phyloP scores from a whole-genome alignment of 2,329 filamentous ascomycete species.

The Xylariaceae sp. region DNA sequence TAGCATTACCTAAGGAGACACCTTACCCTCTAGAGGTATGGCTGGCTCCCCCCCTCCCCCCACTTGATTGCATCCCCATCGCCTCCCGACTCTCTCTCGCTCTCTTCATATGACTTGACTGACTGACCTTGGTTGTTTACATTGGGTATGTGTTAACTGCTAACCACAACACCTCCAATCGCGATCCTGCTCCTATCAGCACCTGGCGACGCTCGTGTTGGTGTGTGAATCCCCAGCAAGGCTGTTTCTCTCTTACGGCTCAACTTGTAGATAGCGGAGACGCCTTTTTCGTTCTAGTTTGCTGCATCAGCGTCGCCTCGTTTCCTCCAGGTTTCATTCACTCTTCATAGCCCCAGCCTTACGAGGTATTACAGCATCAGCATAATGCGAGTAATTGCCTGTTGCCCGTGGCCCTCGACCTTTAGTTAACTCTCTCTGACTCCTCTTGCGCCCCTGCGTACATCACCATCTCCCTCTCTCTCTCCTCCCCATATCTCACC shows the following conservation, averaged over 20 bases:
- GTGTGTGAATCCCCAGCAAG: constrained; percentile 11
- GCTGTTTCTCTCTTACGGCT: constrained; percentile 17
- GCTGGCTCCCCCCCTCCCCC: constrained; percentile 21
- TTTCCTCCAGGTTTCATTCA: constrained; percentile 1
- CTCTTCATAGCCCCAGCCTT: constrained; percentile 15
- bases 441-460: constrained; percentile 13
- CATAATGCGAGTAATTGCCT: constrained; percentile 32
- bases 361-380: constrained; percentile 25
- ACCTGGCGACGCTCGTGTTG: constrained; percentile 9
- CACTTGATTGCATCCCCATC: constrained; percentile 29
- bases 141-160: constrained; percentile 6
- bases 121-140: constrained; percentile 1
- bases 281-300: neutral
- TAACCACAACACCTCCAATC: constrained; percentile 5
- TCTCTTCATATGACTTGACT: constrained; percentile 18
- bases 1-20: neutral
- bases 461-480: constrained; percentile 13
- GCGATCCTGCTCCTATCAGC: constrained; percentile 7
- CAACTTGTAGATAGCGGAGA: neutral
- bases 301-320: constrained; percentile 4
- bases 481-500: constrained; percentile 9
- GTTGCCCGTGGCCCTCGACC: constrained; percentile 30
- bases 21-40: neutral
- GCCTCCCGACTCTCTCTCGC: constrained; percentile 19
- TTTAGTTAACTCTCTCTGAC: constrained; percentile 28